Conservation (phyloP, 108 stramenopile genomes). For the Conticribra weissflogii region DNA sequence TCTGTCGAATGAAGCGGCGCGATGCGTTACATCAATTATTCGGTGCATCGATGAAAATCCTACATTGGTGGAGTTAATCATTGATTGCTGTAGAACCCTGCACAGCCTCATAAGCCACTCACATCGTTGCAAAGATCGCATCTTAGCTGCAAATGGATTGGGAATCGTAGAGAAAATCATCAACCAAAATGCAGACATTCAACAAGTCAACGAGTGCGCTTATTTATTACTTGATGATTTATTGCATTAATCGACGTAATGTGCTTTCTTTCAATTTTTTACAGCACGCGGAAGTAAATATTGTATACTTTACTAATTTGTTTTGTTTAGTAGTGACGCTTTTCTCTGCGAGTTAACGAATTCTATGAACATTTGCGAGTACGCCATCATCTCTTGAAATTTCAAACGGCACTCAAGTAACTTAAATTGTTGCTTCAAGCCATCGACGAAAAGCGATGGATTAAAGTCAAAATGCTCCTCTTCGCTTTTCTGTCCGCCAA, state of each 20-base stretch:
- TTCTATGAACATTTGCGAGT: conserved; percentile 24
- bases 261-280: no score
- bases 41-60: conserved; percentile 49
- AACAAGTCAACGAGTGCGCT: background rate
- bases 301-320: no score
- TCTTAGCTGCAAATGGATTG: conserved; percentile 4
- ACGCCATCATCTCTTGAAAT: conserved; percentile 29
- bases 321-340: background rate
- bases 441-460: conserved; percentile 14
- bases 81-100: conserved; percentile 55
- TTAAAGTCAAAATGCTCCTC: conserved; percentile 20
- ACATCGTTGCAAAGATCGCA: conserved; percentile 31
- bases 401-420: conserved; percentile 6
- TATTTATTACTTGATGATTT: background rate
- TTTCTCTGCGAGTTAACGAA: conserved; percentile 2
- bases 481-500: no score
- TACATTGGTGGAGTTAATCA: conserved; percentile 26
- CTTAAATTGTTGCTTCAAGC: conserved; percentile 6
- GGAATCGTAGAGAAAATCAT: background rate
- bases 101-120: conserved; percentile 53
- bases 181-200: background rate
- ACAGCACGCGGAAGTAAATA: background rate
- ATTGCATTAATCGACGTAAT: background rate
- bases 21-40: conserved; percentile 43
- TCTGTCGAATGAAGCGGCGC: conserved; percentile 39